A percentile compares a stretch with the other conserved stretches of the same genome.
Evolutionary conservation across 495 filamentous ascomycete species (phyloP).

Genomic region (Tirmania nivea): DNA sequence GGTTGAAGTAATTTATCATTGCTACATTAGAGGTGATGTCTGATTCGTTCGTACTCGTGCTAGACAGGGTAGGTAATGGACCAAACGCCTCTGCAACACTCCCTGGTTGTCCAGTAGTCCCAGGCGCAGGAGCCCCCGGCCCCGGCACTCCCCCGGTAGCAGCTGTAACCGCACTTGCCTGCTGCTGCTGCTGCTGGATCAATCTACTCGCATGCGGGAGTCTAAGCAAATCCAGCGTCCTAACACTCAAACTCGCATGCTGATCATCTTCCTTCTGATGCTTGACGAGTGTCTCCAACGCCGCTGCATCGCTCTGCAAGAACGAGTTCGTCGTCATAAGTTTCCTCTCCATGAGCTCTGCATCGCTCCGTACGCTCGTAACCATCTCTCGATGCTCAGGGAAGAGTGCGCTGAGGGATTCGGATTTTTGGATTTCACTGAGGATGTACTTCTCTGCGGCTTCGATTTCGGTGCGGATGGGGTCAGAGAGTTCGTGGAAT

Average conservation of each 20-base stretch:
- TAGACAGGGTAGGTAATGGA: not conserved
- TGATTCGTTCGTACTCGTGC: constrained; percentile 9
- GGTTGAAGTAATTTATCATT: constrained; percentile 18
- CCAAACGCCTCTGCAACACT: not conserved
- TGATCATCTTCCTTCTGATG: constrained; percentile 12
- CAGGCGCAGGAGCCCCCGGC: not conserved
- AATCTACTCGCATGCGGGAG: constrained; percentile 9
- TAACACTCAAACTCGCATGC: constrained; percentile 15
- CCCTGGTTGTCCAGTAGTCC: not conserved
- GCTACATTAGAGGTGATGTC: constrained; percentile 17
- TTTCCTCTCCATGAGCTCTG: not conserved
- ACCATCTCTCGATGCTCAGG: not conserved
- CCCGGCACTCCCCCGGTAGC: not conserved
- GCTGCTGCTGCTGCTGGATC: not conserved
- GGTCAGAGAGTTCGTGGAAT: not conserved
- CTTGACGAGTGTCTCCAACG: constrained; percentile 9
- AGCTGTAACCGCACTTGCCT: not conserved
- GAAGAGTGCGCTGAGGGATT: not conserved
- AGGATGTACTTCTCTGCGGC: not conserved
- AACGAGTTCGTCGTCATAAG: constrained; percentile 16
- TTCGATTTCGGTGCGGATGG: not conserved
- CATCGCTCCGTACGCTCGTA: not conserved
- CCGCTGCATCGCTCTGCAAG: constrained; percentile 12
- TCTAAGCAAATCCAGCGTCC: constrained; percentile 17
- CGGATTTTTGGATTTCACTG: not conserved